These are phyloP conservation scores for Yamadazyma spencermartinsiae DNA, from an alignment of 1,139 yeast genomes.

Conservation along the genomic window DNA sequence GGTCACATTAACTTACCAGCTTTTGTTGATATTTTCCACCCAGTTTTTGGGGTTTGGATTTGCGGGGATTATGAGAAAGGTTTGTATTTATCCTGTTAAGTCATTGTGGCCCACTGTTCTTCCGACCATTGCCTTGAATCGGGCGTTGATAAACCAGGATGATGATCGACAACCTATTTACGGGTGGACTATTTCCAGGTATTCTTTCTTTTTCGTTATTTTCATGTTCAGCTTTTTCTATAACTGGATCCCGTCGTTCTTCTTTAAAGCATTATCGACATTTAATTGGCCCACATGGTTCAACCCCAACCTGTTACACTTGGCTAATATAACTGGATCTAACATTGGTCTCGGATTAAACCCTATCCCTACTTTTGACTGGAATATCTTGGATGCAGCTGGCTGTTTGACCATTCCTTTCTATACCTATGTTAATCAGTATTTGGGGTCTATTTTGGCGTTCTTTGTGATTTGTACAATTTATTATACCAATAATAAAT, in stretches of 20 bases:
- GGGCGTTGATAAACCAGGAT: constrained; percentile 40
- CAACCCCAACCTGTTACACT: constrained; percentile 38
- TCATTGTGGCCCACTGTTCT: constrained; percentile 49
- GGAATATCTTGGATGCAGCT: constrained; percentile 43
- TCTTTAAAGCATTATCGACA: constrained; percentile 41
- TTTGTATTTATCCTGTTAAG: constrained; percentile 45
- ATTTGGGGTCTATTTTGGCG: constrained; percentile 35
- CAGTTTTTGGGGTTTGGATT: constrained; percentile 50
- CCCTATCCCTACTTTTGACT: constrained; percentile 46
- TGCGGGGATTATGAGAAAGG: constrained; percentile 46
- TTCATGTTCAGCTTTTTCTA: constrained; percentile 36
- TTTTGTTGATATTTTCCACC: constrained; percentile 39
- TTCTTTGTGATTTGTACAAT: constrained; percentile 31
- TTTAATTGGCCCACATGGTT: constrained; percentile 55
- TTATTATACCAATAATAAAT: constrained; percentile 39
- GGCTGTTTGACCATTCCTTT: constrained; percentile 46
- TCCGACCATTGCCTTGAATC: constrained; percentile 46
- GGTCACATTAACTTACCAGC: constrained; percentile 42
- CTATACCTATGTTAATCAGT: constrained; percentile 38
- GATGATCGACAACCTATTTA: constrained; percentile 24
- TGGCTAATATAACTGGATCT: constrained; percentile 41
- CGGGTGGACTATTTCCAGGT: constrained; percentile 45
- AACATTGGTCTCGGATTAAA: constrained; percentile 43
- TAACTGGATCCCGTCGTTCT: constrained; percentile 45
- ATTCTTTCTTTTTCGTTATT: constrained; percentile 38